Base-by-base conservation (phyloP, 768 basidiomycete species). In the Tubosaeta brunneosetosa region DNA sequence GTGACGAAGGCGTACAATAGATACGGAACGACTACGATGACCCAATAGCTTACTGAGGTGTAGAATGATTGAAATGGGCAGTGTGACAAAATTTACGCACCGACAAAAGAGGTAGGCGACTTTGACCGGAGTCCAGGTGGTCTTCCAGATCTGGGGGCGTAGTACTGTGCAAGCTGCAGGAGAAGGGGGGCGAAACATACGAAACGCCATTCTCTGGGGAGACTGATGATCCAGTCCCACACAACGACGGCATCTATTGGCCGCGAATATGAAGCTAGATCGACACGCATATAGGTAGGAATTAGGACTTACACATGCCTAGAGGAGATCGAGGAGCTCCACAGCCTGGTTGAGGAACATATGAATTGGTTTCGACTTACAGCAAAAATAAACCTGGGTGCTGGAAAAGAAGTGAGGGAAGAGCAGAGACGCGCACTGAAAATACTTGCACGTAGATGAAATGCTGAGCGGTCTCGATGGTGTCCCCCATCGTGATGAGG, bases 141-240 rank as follows among this genome's bases (percentile, higher is more conserved):
- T 88, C 71, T 80, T 86, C 88, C 88, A 91, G 58, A 89, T 79
- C 88, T 90, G 59, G 49, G 44, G 42, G 47, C 51, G 49, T 26
- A 0, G 42, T 54, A 32, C 9, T 29, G 9, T 44, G 31, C 41
- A 38, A 19, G 26, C 16, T n/a, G 29, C 22, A 19, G 46, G 26
- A 9, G 37, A 37, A 27, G 51, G 55, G 32, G 49, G 45, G 22
- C 22, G 22, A 22, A 22, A 71, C 75, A 61, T 70, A 89, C 88
- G 70, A 86, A 89, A 62, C 80, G 79, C 74, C 82, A 89, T 69
- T 90, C 88, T 71, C 86, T 77, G 38, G 84, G 82, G 53, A 90
- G 68, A 66, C 85, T 85, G 63, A 86, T 83, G 65, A 86, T 74
- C 88, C 88, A 91, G 74, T 91, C 88, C 88, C 88, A 91, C 48